A percentile compares a stretch with the other conserved stretches of the same genome.
Conservation (phyloP, 345 rosid genomes). For the Viola odorata region DNA sequence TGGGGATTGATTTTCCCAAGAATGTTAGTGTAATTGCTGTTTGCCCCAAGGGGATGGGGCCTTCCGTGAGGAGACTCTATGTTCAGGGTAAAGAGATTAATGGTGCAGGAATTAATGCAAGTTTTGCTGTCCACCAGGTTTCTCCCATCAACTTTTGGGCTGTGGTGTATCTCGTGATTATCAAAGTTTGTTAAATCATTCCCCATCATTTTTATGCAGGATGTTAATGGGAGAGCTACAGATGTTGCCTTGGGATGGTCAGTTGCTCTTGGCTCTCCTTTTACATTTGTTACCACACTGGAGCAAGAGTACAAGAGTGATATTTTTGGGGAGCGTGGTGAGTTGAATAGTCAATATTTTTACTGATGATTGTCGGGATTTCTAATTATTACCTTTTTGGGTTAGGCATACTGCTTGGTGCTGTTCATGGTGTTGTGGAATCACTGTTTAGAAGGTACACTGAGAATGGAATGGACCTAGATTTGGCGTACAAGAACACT, state of each 20-base stretch:
- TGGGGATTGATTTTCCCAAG: slow-evolving; percentile 74
- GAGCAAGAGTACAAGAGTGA: slow-evolving; percentile 96
- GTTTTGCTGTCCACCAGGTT: slow-evolving; percentile 92
- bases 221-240: slow-evolving; percentile 89
- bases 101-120: slow-evolving; percentile 93
- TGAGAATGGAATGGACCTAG: slow-evolving; percentile 76
- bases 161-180: not conserved
- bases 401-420: slow-evolving; percentile 83
- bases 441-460: slow-evolving; percentile 80
- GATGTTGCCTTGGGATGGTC: slow-evolving; percentile 93
- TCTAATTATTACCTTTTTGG: slow-evolving; percentile 5
- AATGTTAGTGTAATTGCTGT: slow-evolving; percentile 84
- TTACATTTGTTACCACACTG: slow-evolving; percentile 83
- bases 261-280: slow-evolving; percentile 90
- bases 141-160: not conserved
- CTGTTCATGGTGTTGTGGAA: slow-evolving; percentile 89
- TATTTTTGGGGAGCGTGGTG: slow-evolving; percentile 90
- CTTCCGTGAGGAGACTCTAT: slow-evolving; percentile 87
- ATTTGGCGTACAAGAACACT: slow-evolving; percentile 75
- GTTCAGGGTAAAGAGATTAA: slow-evolving; percentile 91
- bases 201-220: slow-evolving; percentile 33
- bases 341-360: slow-evolving; percentile 8
- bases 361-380: not conserved
- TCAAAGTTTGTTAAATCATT: not conserved
- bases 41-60: slow-evolving; percentile 96